These are phyloP conservation scores for Colletotrichum siamense DNA, from an alignment of 2,329 filamentous ascomycete genomes.

Conservation along the genomic window DNA sequence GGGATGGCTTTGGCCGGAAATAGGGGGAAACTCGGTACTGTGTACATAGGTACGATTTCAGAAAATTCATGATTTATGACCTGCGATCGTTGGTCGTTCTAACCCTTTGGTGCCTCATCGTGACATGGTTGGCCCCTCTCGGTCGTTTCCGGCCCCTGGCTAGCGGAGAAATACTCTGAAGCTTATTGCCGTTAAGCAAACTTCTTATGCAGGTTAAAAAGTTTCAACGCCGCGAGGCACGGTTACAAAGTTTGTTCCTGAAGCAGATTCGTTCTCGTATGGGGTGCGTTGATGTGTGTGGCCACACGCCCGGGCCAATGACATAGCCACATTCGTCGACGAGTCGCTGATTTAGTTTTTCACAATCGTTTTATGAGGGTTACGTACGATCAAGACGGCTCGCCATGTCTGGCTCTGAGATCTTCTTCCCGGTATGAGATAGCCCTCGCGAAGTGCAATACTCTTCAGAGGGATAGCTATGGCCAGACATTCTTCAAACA, in stretches of 20 bases:
- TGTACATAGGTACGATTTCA: conserved; percentile 6
- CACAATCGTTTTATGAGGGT: neutral
- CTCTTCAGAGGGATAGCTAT: neutral
- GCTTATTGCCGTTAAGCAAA: neutral
- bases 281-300: neutral
- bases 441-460: neutral
- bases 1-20: neutral
- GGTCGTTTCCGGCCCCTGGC: neutral
- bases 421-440: neutral
- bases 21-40: neutral
- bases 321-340: neutral
- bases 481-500: neutral
- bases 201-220: neutral
- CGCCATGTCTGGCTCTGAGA: neutral
- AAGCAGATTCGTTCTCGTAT: neutral
- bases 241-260: neutral
- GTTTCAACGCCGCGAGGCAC: neutral
- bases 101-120: neutral
- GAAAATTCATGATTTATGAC: neutral
- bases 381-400: neutral
- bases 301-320: neutral
- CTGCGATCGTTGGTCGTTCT: neutral
- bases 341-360: neutral
- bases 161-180: neutral
- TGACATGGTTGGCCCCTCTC: neutral